Conservation (phyloP, 495 filamentous ascomycete genomes). For the Neurospora terricola region DNA sequence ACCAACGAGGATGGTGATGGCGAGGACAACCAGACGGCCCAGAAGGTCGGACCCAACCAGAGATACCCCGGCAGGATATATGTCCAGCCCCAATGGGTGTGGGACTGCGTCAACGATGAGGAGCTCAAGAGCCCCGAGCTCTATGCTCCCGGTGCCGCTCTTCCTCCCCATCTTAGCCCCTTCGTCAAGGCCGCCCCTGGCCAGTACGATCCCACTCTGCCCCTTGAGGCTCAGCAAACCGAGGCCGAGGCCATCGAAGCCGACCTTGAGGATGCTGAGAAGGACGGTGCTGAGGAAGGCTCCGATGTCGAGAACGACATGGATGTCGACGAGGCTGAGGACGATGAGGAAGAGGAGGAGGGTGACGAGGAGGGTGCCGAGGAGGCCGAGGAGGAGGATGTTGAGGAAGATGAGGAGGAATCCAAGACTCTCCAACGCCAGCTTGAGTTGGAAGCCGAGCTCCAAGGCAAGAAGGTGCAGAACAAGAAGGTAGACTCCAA, state of each 20-base stretch:
- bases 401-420: slow-evolving; percentile 39
- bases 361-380: slow-evolving; percentile 34
- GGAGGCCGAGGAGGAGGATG: slow-evolving; percentile 33
- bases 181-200: slow-evolving; percentile 83
- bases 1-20: slow-evolving; percentile 47
- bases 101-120: slow-evolving; percentile 88
- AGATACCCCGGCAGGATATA: slow-evolving; percentile 84
- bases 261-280: slow-evolving; percentile 45
- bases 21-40: slow-evolving; percentile 46
- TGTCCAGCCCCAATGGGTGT: slow-evolving; percentile 95
- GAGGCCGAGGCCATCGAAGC: slow-evolving; percentile 66
- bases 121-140: slow-evolving; percentile 78
- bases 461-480: slow-evolving; percentile 42
- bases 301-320: slow-evolving; percentile 34
- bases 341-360: slow-evolving; percentile 36
- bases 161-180: slow-evolving; percentile 91
- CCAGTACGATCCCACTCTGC: slow-evolving; percentile 77
- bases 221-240: slow-evolving; percentile 70
- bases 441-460: slow-evolving; percentile 85
- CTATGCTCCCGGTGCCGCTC: slow-evolving; percentile 77
- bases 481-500: slow-evolving; percentile 35
- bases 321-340: slow-evolving; percentile 29
- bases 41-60: slow-evolving; percentile 43
- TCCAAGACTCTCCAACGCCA: slow-evolving; percentile 50
- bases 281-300: slow-evolving; percentile 27